Percentiles rank a stretch among this genome's conserved stretches.
These are phyloP conservation scores for Cladophialophora psammophila DNA, from an alignment of 2,329 filamentous ascomycete genomes.

Conservation along the genomic window DNA sequence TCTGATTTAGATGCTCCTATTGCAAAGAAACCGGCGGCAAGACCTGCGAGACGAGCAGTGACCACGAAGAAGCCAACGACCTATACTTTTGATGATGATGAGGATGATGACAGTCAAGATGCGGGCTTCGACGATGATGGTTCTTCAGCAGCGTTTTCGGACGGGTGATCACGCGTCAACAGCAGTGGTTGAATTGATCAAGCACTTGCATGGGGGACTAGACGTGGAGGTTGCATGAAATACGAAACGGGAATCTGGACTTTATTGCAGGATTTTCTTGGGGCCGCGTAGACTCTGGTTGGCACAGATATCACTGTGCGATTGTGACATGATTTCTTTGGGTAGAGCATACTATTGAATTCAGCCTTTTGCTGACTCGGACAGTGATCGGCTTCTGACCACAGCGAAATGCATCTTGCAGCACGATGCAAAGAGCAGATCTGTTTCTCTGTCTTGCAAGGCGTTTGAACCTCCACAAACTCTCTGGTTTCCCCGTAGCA, in stretches of 20 bases:
- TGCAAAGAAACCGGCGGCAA: conserved; percentile 45
- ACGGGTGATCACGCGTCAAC: conserved; percentile 18
- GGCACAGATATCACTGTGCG: background rate
- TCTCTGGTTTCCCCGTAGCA: background rate
- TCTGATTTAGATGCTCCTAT: conserved; percentile 40
- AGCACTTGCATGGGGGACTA: background rate
- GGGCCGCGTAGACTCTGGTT: background rate
- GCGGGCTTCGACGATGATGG: conserved; percentile 27
- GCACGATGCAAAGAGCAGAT: background rate
- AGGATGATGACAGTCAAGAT: conserved; percentile 30
- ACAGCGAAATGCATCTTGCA: background rate
- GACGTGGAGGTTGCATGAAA: background rate
- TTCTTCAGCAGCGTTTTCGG: conserved; percentile 31
- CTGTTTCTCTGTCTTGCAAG: background rate
- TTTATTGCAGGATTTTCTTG: background rate
- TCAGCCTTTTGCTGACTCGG: conserved; percentile 1
- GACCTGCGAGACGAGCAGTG: conserved; percentile 54
- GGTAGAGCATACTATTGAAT: background rate
- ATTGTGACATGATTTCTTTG: background rate
- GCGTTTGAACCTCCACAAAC: background rate
- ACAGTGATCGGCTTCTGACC: background rate
- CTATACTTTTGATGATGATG: conserved; percentile 47
- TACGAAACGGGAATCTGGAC: background rate
- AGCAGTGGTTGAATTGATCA: background rate
- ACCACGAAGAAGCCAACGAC: conserved; percentile 49